Evolutionary conservation across 2,329 filamentous ascomycete genomes (phyloP).

Genomic region (Aureobasidium sp.): DNA sequence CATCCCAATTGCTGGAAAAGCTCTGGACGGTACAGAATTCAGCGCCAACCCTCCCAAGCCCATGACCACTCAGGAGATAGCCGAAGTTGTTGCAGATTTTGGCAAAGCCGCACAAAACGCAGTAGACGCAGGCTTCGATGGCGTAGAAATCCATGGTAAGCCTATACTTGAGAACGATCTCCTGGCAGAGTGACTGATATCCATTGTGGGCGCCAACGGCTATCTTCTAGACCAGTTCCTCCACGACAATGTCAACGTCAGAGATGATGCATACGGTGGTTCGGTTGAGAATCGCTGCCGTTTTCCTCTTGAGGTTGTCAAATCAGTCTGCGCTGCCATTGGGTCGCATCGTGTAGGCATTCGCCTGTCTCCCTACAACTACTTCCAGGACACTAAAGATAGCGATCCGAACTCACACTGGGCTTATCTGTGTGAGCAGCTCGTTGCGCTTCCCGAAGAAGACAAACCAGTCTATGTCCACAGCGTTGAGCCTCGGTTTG

Average conservation of each 20-base stretch:
- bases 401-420: slow-evolving; percentile 55
- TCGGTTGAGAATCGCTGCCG: slow-evolving; percentile 41
- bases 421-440: slow-evolving; percentile 45
- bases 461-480: slow-evolving; percentile 54
- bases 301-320: slow-evolving; percentile 46
- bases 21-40: slow-evolving; percentile 26
- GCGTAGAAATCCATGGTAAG: slow-evolving; percentile 43
- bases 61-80: slow-evolving; percentile 33
- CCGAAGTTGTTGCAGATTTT: slow-evolving; percentile 25
- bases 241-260: slow-evolving; percentile 48
- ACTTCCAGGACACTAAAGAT: slow-evolving; percentile 57
- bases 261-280: slow-evolving; percentile 42
- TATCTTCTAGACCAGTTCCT: slow-evolving; percentile 61
- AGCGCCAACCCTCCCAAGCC: slow-evolving; percentile 30
- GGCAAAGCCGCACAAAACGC: slow-evolving; percentile 22
- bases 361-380: slow-evolving; percentile 53
- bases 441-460: slow-evolving; percentile 31
- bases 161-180: not conserved
- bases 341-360: slow-evolving; percentile 46
- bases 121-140: slow-evolving; percentile 46
- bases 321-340: slow-evolving; percentile 40
- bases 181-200: not conserved
- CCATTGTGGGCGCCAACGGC: slow-evolving; percentile 21
- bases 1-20: slow-evolving; percentile 27
- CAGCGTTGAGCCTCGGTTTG: slow-evolving; percentile 51